Conservation (phyloP, 2,329 filamentous ascomycete species). For the Pseudophaeomoniella oleicola region DNA sequence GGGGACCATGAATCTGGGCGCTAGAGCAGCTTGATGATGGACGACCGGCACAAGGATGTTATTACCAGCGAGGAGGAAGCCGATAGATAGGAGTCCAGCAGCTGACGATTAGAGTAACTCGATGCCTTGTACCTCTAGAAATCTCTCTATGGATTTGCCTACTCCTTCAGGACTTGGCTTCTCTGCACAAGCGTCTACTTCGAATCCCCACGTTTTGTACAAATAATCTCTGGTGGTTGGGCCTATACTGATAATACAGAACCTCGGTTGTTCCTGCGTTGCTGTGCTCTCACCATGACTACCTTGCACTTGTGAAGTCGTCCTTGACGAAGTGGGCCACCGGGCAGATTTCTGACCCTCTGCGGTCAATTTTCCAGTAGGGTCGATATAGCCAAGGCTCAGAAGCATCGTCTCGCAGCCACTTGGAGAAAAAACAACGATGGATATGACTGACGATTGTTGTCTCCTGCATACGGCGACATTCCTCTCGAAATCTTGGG, state of each 20-base stretch:
- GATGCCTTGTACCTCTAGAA: slow-evolving; percentile 17
- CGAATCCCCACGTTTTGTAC: slow-evolving; percentile 23
- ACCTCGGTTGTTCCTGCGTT: slow-evolving; percentile 14
- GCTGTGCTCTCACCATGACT: slow-evolving; percentile 5
- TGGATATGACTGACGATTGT: slow-evolving; percentile 15
- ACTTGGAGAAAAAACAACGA: slow-evolving; percentile 43
- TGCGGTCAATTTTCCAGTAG: slow-evolving; percentile 20
- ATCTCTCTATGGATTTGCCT: slow-evolving; percentile 47
- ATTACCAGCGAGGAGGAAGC: too few relatives aligned
- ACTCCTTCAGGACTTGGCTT: slow-evolving; percentile 73
- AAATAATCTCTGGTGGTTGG: slow-evolving; percentile 78
- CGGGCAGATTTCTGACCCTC: slow-evolving; percentile 4
- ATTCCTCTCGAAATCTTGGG: slow-evolving; percentile 46
- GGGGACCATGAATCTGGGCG: too few relatives aligned
- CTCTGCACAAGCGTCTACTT: slow-evolving; percentile 50
- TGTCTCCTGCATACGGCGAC: neutral
- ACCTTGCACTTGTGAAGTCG: slow-evolving; percentile 3
- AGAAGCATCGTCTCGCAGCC: slow-evolving; percentile 47
- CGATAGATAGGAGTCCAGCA: too few relatives aligned
- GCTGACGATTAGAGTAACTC: neutral
- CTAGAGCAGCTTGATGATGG: too few relatives aligned
- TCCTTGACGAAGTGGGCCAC: slow-evolving; percentile 10
- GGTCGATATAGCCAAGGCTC: slow-evolving; percentile 32
- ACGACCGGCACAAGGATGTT: too few relatives aligned
- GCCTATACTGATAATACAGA: slow-evolving; percentile 73